Conservation (phyloP, 1,284 basidiomycete species). For the Apiotrichum veenhuisii region DNA sequence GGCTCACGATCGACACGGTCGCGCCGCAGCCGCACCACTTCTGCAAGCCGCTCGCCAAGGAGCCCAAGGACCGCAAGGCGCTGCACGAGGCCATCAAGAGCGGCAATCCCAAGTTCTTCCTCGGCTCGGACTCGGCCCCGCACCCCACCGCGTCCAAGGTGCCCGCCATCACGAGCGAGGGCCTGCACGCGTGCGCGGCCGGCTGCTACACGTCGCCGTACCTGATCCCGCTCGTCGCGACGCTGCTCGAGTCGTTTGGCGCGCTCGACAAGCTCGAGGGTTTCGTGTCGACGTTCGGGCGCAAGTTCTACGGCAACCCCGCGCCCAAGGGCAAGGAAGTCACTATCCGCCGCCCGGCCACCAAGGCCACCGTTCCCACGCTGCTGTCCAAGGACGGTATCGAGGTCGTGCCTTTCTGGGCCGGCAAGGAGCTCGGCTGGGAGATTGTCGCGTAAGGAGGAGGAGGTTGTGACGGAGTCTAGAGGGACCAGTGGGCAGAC, state of each 20-base stretch:
- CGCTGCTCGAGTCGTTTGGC: constrained; percentile 77
- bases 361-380: constrained; percentile 53
- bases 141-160: constrained; percentile 79
- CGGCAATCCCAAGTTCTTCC: constrained; percentile 93
- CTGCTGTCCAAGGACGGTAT: constrained; percentile 54
- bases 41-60: constrained; percentile 98
- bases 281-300: constrained; percentile 73
- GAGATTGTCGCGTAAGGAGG: constrained; percentile 54
- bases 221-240: constrained; percentile 74
- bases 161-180: constrained; percentile 48
- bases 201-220: constrained; percentile 90
- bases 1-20: constrained; percentile 93
- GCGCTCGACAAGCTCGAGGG: constrained; percentile 73
- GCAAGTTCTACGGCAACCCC: constrained; percentile 68
- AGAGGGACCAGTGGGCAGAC: no score
- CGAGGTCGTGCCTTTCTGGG: constrained; percentile 84
- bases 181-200: constrained; percentile 73
- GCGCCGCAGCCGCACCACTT: constrained; percentile 94
- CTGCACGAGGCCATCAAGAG: constrained; percentile 74
- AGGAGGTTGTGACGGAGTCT: no score
- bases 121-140: constrained; percentile 96
- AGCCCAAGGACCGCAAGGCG: constrained; percentile 83
- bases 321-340: constrained; percentile 45
- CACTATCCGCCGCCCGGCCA: constrained; percentile 46
- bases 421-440: constrained; percentile 80